These are phyloP conservation scores for Rhizopus microsporus DNA, from an alignment of 371 early-diverging fungal species.

Conservation along the genomic window DNA sequence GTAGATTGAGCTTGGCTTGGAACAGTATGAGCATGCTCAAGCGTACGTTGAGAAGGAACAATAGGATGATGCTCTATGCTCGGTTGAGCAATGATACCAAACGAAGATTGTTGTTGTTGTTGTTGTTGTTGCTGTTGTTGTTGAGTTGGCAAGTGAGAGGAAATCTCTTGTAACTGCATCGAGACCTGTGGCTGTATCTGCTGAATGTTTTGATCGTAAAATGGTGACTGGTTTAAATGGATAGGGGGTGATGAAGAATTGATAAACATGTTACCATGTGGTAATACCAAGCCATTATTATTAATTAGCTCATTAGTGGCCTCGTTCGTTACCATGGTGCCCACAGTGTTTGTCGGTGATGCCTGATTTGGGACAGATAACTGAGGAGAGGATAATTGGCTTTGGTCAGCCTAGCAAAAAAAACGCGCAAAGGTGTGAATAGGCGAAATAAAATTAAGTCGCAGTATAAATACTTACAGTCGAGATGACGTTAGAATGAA, in stretches of 20 bases:
- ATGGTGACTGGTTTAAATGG: background rate
- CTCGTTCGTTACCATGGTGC: background rate
- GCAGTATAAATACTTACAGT: background rate
- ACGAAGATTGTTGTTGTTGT: constrained; percentile 9
- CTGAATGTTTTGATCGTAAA: background rate
- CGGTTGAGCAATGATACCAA: constrained; percentile 14
- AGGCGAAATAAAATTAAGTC: background rate
- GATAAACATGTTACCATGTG: background rate
- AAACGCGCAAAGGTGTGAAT: background rate
- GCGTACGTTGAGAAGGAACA: constrained; percentile 24
- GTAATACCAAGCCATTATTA: background rate
- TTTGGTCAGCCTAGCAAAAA: background rate
- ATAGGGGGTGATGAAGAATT: background rate
- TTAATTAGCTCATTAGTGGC: background rate
- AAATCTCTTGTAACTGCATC: background rate
- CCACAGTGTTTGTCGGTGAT: too few relatives aligned
- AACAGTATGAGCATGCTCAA: constrained; percentile 5
- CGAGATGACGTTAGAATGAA: constrained; percentile 1
- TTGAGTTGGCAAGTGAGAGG: constrained; percentile 6
- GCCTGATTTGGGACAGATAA: background rate
- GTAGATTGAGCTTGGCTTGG: constrained; percentile 1
- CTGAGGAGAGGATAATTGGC: background rate
- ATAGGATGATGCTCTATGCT: constrained; percentile 21
- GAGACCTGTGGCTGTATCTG: constrained; percentile 5
- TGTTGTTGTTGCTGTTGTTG: background rate